Conservation (phyloP, 2,329 filamentous ascomycete genomes). For the Trichoderma koningiopsis region DNA sequence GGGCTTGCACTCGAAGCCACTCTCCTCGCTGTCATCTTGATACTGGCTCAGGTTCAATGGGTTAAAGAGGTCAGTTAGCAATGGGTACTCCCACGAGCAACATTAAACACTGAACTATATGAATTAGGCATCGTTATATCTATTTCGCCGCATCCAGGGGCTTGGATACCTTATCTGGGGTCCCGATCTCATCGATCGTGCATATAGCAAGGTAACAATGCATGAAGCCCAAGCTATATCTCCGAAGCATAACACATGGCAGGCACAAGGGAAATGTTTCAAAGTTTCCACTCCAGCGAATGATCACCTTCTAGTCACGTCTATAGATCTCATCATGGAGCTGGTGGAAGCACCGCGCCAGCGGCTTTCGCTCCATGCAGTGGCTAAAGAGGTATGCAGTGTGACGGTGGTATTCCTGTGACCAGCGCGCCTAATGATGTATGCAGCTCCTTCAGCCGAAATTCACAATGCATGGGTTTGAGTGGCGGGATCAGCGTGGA, state of each 20-base stretch:
- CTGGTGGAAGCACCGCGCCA: background rate
- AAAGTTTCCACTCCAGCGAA: background rate
- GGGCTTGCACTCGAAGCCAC: background rate
- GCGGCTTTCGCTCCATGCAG: constrained; percentile 3
- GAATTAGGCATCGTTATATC: background rate
- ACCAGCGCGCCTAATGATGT: background rate
- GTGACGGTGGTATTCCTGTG: background rate
- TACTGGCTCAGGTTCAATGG: background rate
- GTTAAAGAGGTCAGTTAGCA: background rate
- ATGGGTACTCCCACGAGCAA: background rate
- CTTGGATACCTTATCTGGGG: background rate
- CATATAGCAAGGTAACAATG: constrained; percentile 6
- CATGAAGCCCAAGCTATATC: background rate
- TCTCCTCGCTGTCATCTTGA: background rate
- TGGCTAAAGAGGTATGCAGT: background rate
- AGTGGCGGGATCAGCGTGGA: constrained; percentile 24
- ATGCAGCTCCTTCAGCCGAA: constrained; percentile 23
- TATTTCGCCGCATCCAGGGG: background rate
- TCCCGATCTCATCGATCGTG: background rate
- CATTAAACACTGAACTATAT: background rate
- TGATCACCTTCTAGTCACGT: background rate
- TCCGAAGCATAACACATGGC: background rate
- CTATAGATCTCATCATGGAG: constrained; percentile 1
- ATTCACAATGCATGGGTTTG: constrained; percentile 24
- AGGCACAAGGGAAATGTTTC: background rate